Evolutionary conservation across 2,329 filamentous ascomycete species (phyloP).

Genomic region (Botrytis paeoniae): DNA sequence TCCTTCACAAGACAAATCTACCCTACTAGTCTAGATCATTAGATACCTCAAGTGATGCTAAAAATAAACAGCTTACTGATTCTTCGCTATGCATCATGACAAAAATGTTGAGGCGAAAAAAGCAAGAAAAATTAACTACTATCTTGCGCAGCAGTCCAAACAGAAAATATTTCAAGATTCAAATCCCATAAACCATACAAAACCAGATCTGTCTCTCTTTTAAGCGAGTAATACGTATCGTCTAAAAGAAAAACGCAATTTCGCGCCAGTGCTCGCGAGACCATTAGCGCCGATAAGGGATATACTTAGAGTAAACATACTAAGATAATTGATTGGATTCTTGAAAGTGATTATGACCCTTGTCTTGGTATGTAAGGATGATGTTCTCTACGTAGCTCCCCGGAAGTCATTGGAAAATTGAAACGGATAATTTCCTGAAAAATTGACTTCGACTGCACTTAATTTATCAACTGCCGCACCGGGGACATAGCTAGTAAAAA

Average conservation of each 20-base stretch:
- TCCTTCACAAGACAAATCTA: no score
- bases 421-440: neutral
- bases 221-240: neutral
- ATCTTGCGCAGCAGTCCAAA: neutral
- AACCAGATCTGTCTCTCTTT: neutral
- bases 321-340: neutral
- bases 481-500: no score
- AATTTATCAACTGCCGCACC: neutral
- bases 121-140: neutral
- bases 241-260: neutral
- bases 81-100: neutral
- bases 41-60: neutral
- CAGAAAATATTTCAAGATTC: neutral
- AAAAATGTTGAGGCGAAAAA: neutral
- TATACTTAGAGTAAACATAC: fast-evolving
- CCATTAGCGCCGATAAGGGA: neutral
- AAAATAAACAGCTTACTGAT: neutral
- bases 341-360: neutral
- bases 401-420: neutral
- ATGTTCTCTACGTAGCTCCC: neutral
- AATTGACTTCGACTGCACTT: neutral
- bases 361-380: neutral
- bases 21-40: neutral
- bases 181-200: neutral
- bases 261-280: neutral